phyloP scores from a whole-genome alignment of 192 early-diverging fungal genomes.

The Fimicolochytrium jonesii region DNA sequence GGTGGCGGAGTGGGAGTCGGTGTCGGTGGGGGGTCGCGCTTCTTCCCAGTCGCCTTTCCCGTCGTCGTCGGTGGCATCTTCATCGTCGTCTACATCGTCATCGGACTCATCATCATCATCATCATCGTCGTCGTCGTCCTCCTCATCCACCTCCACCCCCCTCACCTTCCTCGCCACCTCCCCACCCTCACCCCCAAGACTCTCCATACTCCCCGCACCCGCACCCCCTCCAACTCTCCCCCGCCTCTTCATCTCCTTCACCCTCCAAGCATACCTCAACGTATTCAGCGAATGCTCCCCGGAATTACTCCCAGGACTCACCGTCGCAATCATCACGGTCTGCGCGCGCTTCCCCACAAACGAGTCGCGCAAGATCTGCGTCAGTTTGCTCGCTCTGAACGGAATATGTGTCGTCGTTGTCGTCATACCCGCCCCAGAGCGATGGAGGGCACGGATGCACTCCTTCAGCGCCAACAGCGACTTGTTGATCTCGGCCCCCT shows the following conservation, averaged over 20 bases:
- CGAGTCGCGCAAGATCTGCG: constrained; percentile 43
- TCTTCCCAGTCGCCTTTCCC: background rate
- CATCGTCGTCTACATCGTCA: background rate
- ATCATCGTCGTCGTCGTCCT: background rate
- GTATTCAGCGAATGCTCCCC: constrained; percentile 45
- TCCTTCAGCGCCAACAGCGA: constrained; percentile 40
- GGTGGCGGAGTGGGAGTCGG: background rate
- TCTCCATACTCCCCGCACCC: background rate
- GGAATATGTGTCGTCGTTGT: constrained; percentile 29
- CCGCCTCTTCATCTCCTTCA: constrained; percentile 30
- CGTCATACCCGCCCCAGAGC: background rate
- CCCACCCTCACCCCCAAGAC: background rate
- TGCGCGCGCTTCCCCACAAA: constrained; percentile 22
- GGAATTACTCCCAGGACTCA: constrained; percentile 32
- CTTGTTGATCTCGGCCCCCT: constrained; percentile 47
- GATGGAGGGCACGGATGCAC: constrained; percentile 39
- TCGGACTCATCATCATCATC: background rate
- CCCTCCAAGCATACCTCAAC: constrained; percentile 38
- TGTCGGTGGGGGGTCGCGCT: background rate
- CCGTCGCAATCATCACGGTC: constrained; percentile 43
- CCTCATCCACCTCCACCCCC: background rate
- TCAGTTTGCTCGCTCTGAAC: constrained; percentile 41
- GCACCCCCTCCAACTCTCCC: background rate
- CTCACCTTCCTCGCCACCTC: background rate
- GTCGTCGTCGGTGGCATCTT: background rate